Percentiles rank a stretch among this genome's conserved stretches.
phyloP scores from a whole-genome alignment of 352 stramenopile genomes.

The Aphanomyces stellatus region DNA sequence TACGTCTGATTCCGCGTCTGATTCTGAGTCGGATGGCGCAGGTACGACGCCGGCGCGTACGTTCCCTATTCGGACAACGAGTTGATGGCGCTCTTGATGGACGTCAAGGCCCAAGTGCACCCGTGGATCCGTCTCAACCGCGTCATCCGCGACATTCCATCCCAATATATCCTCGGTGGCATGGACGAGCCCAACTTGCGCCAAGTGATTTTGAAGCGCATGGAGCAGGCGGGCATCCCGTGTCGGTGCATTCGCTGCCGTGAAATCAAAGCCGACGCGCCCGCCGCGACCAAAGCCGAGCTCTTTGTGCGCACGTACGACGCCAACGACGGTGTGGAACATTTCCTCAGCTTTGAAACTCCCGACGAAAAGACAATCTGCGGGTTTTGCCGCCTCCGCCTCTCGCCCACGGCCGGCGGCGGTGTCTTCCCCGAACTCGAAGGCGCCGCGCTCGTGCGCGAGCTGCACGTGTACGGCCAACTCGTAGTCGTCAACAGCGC shows the following conservation, averaged over 20 bases:
- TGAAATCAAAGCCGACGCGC: constrained; percentile 85
- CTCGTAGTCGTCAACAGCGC: constrained; percentile 43
- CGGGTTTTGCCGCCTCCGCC: constrained; percentile 80
- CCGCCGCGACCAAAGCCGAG: constrained; percentile 57
- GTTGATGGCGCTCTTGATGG: constrained; percentile 84
- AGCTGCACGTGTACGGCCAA: constrained; percentile 89
- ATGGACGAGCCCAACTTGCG: constrained; percentile 89
- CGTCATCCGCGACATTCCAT: constrained; percentile 91
- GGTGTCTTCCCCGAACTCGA: constrained; percentile 68
- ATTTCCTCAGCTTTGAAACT: constrained; percentile 91
- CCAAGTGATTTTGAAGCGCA: constrained; percentile 81
- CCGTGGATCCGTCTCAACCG: constrained; percentile 93
- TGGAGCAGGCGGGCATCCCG: constrained; percentile 52
- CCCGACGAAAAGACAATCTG: constrained; percentile 85
- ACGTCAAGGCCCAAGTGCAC: constrained; percentile 85
- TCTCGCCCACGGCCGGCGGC: constrained; percentile 55
- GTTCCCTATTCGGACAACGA: constrained; percentile 83
- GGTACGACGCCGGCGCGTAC: constrained; percentile 79
- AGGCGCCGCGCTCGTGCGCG: constrained; percentile 75
- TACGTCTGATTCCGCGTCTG: background rate
- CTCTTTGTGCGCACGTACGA: constrained; percentile 74
- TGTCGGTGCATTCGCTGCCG: constrained; percentile 89
- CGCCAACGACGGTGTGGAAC: constrained; percentile 81
- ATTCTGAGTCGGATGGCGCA: background rate
- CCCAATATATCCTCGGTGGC: constrained; percentile 89